phyloP scores from a whole-genome alignment of 2,329 filamentous ascomycete species.

The Pyrenochaeta sp. region DNA sequence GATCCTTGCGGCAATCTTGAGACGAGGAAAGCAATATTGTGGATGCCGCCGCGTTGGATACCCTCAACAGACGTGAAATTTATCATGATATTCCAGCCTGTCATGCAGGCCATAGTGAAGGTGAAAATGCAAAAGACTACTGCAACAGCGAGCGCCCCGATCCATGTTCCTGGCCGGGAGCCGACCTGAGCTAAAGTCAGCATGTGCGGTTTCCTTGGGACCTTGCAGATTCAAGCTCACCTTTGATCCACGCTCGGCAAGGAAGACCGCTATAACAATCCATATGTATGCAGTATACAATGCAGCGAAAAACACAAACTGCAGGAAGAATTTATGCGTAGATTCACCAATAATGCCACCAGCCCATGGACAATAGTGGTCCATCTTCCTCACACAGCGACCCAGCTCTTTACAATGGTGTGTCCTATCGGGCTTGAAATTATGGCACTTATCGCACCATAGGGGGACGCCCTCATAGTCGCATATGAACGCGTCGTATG shows the following conservation, averaged over 20 bases:
- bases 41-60: constrained; percentile 67
- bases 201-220: background rate
- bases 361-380: constrained; percentile 97
- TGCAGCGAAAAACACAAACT: constrained; percentile 79
- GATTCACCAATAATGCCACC: constrained; percentile 90
- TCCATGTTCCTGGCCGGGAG: constrained; percentile 55
- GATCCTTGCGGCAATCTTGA: constrained; percentile 23
- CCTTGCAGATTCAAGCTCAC: constrained; percentile 42
- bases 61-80: constrained; percentile 90
- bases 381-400: constrained; percentile 87
- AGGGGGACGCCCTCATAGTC: constrained; percentile 79
- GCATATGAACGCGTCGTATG: constrained; percentile 83
- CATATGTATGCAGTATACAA: constrained; percentile 73
- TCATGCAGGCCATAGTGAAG: constrained; percentile 77
- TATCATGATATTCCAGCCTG: constrained; percentile 71
- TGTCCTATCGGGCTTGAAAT: constrained; percentile 86
- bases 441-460: constrained; percentile 85
- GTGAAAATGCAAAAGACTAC: constrained; percentile 83
- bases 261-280: constrained; percentile 69
- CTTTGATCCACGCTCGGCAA: constrained; percentile 63
- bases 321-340: constrained; percentile 89
- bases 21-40: constrained; percentile 75
- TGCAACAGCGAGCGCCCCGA: constrained; percentile 71
- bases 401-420: constrained; percentile 87
- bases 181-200: constrained; percentile 20